Base-by-base conservation (phyloP, 1,284 basidiomycete genomes). In the Puccinia novopanici region DNA sequence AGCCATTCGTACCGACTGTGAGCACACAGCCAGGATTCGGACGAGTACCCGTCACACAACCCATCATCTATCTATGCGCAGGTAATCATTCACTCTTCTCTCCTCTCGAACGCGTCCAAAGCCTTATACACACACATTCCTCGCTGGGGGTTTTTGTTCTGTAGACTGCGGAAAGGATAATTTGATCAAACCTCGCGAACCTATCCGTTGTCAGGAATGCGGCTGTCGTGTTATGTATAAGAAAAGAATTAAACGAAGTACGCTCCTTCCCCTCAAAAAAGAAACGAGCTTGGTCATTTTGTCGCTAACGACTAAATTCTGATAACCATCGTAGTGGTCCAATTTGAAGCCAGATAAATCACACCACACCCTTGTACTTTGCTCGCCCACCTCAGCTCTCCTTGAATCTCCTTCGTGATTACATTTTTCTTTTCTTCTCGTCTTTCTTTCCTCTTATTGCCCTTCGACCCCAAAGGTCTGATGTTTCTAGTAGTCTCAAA, bases 151-250 rank as follows among this genome's bases (percentile, higher is more conserved):
- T 55, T 55, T 9, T 40, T 48, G 12, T 55, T 57, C 52, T 24
- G 12, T 82, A 97, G 95, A 98, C 86, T 98, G 96, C 86, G 93
- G 94, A 81, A 92, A 92, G 3, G 92, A 93, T 87, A 98, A 97
- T 86, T 91, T 93, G 84, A 95, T 98, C 86, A 92, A 91, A 86
- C 89, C 93, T n/a, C 88, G 93, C 82, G 96, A 99, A 86, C 93
- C 94, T 65, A 97, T 98, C 84, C 91, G 96, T 80, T 99, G 96
- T 87, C 90, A 93, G 84, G 95, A 98, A 86, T 99, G 96, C 85
- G 96, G 96, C 2, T 96, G 98, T 86, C 91, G 96, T 82, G 95
- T 99, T 86, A 97, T 99, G 94, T 98, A 98, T 88, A 99, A 99
- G 88, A 97, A 97, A 87, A 88, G 96, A 84, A 98, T 95, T 27